Percentiles rank a stretch among this genome's conserved stretches.
phyloP scores from a whole-genome alignment of 2,329 filamentous ascomycete genomes.

The Pseudocercospora musae region DNA sequence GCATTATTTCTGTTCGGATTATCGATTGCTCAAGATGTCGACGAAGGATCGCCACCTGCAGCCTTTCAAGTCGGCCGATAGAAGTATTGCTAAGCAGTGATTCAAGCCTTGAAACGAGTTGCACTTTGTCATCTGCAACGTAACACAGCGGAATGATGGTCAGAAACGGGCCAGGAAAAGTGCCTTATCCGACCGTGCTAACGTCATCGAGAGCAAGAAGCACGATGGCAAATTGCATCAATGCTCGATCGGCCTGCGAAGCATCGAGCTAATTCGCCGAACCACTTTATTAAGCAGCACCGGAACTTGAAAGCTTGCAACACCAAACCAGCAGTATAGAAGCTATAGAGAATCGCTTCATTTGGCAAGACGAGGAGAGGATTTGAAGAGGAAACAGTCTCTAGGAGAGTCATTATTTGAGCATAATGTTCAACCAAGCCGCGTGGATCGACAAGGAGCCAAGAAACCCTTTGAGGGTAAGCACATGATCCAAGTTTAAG shows the following conservation, averaged over 20 bases:
- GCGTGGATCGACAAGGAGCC: constrained; percentile 30
- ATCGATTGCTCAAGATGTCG: not conserved
- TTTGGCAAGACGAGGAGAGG: not conserved
- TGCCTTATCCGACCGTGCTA: not conserved
- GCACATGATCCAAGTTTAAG: not conserved
- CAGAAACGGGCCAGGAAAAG: not conserved
- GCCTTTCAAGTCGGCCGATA: too few relatives aligned
- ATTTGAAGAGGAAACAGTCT: not conserved
- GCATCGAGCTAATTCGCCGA: not conserved
- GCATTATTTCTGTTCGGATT: not conserved
- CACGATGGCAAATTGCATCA: not conserved
- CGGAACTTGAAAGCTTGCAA: not conserved
- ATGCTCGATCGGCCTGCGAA: not conserved
- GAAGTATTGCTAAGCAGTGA: not conserved
- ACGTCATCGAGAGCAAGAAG: not conserved
- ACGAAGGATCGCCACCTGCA: too few relatives aligned
- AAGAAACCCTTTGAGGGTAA: constrained; percentile 7
- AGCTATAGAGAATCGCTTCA: not conserved
- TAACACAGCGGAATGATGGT: not conserved
- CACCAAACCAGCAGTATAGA: not conserved
- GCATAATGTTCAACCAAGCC: constrained; percentile 26
- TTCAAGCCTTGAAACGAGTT: not conserved
- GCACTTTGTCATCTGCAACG: not conserved
- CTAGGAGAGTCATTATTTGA: not conserved
- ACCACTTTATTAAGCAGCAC: not conserved